Conservation (phyloP, 179 eudicot genomes). For the Sideroxylon spinosum region DNA sequence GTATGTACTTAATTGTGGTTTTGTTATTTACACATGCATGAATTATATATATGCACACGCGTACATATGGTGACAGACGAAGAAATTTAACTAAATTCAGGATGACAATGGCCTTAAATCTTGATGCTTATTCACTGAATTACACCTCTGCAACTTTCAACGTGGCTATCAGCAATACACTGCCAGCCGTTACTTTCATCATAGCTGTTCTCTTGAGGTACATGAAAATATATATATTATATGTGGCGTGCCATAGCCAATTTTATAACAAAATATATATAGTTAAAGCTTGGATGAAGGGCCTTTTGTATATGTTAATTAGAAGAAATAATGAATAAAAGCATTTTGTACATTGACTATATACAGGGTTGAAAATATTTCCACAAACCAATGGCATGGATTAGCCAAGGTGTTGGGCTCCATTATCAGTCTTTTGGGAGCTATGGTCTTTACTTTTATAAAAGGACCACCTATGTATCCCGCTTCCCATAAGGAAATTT, state of each 20-base stretch:
- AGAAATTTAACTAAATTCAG: background rate
- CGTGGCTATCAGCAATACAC: background rate
- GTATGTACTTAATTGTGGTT: background rate
- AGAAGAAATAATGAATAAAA: background rate
- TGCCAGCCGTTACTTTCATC: constrained; percentile 9
- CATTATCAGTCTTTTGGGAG: constrained; percentile 22
- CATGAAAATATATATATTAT: background rate
- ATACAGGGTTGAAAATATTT: constrained; percentile 27
- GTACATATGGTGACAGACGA: background rate
- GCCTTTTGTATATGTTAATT: background rate
- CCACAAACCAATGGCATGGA: constrained; percentile 20
- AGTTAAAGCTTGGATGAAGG: background rate
- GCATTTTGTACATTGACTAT: background rate
- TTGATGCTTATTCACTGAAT: background rate
- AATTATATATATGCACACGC: no score
- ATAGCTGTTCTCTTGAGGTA: constrained; percentile 17
- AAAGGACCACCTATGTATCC: constrained; percentile 24
- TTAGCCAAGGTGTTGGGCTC: constrained; percentile 28
- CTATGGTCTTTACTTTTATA: constrained; percentile 26
- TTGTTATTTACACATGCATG: background rate
- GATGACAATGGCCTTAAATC: constrained; percentile 9
- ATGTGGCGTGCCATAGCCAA: no score
- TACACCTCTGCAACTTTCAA: constrained; percentile 14
- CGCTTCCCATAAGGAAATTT: background rate
- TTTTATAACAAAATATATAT: no score